Percentiles rank a stretch among this genome's conserved stretches.
phyloP scores from a whole-genome alignment of 441 rosid species.

The Melastoma candidum region DNA sequence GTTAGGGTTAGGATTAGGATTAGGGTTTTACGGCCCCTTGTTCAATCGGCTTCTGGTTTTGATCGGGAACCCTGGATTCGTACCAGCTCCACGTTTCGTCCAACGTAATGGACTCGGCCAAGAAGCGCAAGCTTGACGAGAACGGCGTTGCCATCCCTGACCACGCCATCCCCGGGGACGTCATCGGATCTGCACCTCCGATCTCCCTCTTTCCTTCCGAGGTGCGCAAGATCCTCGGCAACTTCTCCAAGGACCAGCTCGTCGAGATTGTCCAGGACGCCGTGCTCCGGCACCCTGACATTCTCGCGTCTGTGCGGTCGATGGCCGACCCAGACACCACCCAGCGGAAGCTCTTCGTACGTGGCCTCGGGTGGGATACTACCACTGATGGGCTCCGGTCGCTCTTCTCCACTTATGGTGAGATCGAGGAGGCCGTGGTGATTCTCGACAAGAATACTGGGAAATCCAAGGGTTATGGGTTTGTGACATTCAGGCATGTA shows the following conservation, averaged over 20 bases:
- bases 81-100: neutral
- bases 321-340: conserved; percentile 5
- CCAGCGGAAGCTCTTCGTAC: conserved; percentile 9
- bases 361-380: conserved; percentile 16
- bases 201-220: conserved; percentile 40
- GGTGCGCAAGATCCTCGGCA: conserved; percentile 61
- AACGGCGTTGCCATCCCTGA: conserved; percentile 27
- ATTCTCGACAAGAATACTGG: conserved; percentile 11
- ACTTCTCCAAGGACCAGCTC: conserved; percentile 60
- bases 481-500: conserved; percentile 12
- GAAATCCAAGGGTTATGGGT: conserved; percentile 17
- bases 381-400: conserved; percentile 11
- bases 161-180: neutral
- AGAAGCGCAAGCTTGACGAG: conserved; percentile 80
- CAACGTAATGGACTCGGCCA: conserved; percentile 43
- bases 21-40: conserved; percentile 18
- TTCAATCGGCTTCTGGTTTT: too few relatives aligned
- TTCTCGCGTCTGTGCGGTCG: conserved; percentile 26
- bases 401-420: conserved; percentile 12
- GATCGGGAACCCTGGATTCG: too few relatives aligned
- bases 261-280: conserved; percentile 69
- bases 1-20: neutral
- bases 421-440: conserved; percentile 15
- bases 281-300: conserved; percentile 41
- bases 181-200: conserved; percentile 8